Conservation (phyloP, 352 stramenopile genomes). For the Aphanomyces stellatus region DNA sequence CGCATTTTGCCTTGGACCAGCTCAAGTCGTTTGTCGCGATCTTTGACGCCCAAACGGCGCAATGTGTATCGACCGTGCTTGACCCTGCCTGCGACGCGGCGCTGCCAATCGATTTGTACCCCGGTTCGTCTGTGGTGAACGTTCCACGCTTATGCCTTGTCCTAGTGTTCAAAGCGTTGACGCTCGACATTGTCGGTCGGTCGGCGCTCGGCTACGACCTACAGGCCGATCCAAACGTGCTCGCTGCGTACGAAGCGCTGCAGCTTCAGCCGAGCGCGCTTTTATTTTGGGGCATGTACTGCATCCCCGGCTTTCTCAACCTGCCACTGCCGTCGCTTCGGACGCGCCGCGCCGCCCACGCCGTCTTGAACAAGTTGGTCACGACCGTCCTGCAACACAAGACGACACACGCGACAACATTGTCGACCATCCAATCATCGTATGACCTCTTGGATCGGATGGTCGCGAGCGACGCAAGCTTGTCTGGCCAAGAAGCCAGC, state of each 20-base stretch:
- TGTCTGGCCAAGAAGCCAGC: neutral
- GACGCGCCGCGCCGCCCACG: neutral
- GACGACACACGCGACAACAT: neutral
- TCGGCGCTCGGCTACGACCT: constrained; percentile 1
- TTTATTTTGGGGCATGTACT: neutral
- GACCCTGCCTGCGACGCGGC: neutral
- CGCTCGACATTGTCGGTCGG: neutral
- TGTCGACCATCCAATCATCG: no score
- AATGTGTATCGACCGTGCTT: neutral
- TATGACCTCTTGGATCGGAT: constrained; percentile 1
- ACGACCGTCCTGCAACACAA: constrained; percentile 2
- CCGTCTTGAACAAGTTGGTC: neutral
- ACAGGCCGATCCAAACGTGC: neutral
- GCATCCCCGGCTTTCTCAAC: neutral
- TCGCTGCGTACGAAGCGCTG: neutral
- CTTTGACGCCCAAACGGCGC: neutral
- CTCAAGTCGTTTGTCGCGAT: constrained; percentile 7
- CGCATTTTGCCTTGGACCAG: neutral
- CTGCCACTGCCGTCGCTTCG: neutral
- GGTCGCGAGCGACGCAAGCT: neutral
- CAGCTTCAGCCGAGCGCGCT: neutral
- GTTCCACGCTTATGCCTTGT: neutral
- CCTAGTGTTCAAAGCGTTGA: neutral
- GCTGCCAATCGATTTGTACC: neutral
- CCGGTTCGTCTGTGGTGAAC: neutral